A percentile compares a stretch with the other conserved stretches of the same genome.
Conservation (phyloP, 495 filamentous ascomycete species). For the Tuber borchii region DNA sequence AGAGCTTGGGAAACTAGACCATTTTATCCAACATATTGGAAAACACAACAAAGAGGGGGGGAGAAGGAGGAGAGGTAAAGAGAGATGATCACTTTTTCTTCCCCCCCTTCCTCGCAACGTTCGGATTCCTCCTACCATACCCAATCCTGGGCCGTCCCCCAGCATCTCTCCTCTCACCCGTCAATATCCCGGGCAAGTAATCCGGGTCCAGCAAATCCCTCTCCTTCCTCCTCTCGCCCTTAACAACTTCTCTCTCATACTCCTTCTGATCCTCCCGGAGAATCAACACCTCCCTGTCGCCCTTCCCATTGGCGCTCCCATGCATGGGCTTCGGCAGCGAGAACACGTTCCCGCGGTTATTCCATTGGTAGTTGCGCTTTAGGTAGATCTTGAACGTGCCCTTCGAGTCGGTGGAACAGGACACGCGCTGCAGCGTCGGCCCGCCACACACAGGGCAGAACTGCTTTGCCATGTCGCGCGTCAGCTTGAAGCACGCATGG, state of each 20-base stretch:
- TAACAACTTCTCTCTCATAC: conserved; percentile 58
- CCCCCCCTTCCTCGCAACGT: conserved; percentile 22
- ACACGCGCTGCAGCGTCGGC: conserved; percentile 74
- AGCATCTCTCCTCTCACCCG: conserved; percentile 60
- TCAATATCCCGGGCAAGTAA: conserved; percentile 79
- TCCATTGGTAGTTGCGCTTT: conserved; percentile 90
- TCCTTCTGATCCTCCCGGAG: conserved; percentile 96
- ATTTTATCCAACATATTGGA: background rate
- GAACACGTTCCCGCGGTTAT: conserved; percentile 80
- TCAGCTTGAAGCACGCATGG: conserved; percentile 85
- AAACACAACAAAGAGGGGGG: background rate
- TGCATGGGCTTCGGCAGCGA: conserved; percentile 86
- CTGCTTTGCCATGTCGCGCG: conserved; percentile 70
- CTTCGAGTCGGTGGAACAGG: conserved; percentile 69
- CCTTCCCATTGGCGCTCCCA: conserved; percentile 71
- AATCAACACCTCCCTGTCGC: conserved; percentile 58
- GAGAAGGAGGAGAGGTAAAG: background rate
- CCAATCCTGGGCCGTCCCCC: conserved; percentile 63
- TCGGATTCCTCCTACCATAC: conserved; percentile 56
- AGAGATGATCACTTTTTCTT: conserved; percentile 20
- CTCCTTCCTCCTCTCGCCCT: conserved; percentile 60
- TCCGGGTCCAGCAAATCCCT: conserved; percentile 91
- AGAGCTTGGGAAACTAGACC: background rate
- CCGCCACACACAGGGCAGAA: conserved; percentile 92
- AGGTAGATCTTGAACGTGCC: conserved; percentile 83